These are phyloP conservation scores for Athelia sp. DNA, from an alignment of 1,284 basidiomycete genomes.

Conservation along the genomic window DNA sequence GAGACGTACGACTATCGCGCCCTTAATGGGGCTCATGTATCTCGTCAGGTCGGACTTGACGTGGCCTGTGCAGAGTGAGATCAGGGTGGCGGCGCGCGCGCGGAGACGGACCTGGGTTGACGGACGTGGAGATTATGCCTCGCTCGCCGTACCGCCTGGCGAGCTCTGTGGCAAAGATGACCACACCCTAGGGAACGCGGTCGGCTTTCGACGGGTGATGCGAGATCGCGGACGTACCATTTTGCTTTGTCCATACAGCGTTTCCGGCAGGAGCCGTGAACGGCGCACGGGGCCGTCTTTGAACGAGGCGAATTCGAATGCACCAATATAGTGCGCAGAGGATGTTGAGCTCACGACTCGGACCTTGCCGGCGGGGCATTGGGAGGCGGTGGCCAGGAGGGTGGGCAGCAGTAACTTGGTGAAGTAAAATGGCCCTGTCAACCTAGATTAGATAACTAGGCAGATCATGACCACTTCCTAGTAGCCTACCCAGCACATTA, in stretches of 20 bases:
- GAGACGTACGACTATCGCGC: too few species aligned
- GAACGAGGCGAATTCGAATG: slow-evolving; percentile 12
- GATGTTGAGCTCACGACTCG: slow-evolving; percentile 40
- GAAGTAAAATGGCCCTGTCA: slow-evolving; percentile 37
- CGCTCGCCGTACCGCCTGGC: background rate
- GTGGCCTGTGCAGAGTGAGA: too few species aligned
- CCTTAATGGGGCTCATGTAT: too few species aligned
- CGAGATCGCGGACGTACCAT: slow-evolving; percentile 21
- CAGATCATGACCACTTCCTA: background rate
- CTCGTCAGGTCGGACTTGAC: too few species aligned
- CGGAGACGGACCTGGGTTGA: too few species aligned
- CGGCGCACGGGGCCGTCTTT: slow-evolving; percentile 9
- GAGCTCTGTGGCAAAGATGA: background rate
- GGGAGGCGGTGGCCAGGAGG: slow-evolving; percentile 25
- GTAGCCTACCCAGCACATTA: slow-evolving; percentile 30
- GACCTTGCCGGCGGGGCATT: slow-evolving; percentile 27
- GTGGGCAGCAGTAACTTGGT: slow-evolving; percentile 37
- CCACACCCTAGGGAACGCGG: background rate
- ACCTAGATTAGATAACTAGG: background rate
- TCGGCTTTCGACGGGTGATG: too few species aligned
- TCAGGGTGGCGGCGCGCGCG: too few species aligned
- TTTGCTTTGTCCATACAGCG: slow-evolving; percentile 31
- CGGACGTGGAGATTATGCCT: too few species aligned
- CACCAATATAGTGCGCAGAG: slow-evolving; percentile 21
- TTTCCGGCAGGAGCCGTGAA: slow-evolving; percentile 12